A percentile compares a stretch with the other conserved stretches of the same genome.
Evolutionary conservation across 2,329 filamentous ascomycete genomes (phyloP).

Genomic region (Onygena corvina): DNA sequence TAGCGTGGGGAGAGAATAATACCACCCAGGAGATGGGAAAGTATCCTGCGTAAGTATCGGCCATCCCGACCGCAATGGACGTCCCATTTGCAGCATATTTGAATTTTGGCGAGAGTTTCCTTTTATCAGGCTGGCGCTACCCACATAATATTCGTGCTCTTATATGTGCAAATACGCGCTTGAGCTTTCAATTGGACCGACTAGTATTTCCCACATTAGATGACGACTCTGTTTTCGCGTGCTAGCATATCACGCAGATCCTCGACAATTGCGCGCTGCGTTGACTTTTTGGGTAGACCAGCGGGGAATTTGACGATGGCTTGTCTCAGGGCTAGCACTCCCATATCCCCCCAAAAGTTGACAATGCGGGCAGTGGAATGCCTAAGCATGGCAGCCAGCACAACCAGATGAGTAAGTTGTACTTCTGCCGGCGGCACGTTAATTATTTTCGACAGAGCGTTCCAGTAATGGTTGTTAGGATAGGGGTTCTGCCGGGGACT

Average conservation of each 20-base stretch:
- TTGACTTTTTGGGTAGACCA: constrained; percentile 24
- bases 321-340: constrained; percentile 54
- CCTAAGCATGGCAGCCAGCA: constrained; percentile 60
- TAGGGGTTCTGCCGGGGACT: constrained; percentile 59
- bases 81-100: no score
- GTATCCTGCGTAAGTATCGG: no score
- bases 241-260: constrained; percentile 29
- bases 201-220: no score
- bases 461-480: constrained; percentile 74
- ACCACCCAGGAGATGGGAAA: no score
- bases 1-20: no score
- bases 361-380: constrained; percentile 65
- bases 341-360: constrained; percentile 66
- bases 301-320: constrained; percentile 63
- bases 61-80: no score
- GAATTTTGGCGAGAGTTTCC: no score
- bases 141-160: no score
- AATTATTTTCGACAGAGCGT: constrained; percentile 59
- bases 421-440: constrained; percentile 58
- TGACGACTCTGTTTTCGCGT: constrained; percentile 27
- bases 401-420: constrained; percentile 60
- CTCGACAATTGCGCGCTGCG: constrained; percentile 30
- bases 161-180: no score
- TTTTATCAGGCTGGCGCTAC: no score
- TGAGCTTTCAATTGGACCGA: no score